Base-by-base conservation (phyloP, 345 rosid genomes). In the Heritiera fomes region DNA sequence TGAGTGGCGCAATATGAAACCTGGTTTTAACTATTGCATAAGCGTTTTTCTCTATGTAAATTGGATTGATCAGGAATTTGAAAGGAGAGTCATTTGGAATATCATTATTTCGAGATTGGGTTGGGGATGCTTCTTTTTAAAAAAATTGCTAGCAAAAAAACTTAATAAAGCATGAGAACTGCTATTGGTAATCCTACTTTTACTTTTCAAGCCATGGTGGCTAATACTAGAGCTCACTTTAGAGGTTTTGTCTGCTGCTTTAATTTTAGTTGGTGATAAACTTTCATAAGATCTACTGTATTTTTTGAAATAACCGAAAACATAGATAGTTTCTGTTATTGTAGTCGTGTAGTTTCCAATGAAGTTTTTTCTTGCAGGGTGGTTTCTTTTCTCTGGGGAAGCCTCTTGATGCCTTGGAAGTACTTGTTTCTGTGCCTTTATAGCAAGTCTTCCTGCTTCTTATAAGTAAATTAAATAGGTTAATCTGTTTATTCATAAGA, bases 331-430 rank as follows among this genome's bases (percentile, higher is more conserved):
- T 47, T 53, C 58, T 53, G 0, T 53, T 53, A 34, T 17, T 32
- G 45, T 49, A 14, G 12, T 50, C 32, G 68, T 62, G 47, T 63
- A 75, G 58, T 46, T 61, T 76, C 49, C 17, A 12, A n/a, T 74
- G n/a, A 23, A 38, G n/a, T 20, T 50, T 38, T 62, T 9, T 65
- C 52, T 18, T 65, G 73, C 45, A 63, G 2, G 38, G 14, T 20
- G 50, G 62, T 62, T 76, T 15, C 60, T 41, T 10, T 28, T 62
- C 10, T 38, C 43, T 32, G 49, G 45, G 18, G 63, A 38, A 38
- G 75, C 46, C 23, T 30, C 41, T 32, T 30, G 18, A 62, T 62
- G 18, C 40, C 66, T 30, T 62, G 41, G 66, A 30, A 62, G 71
- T 66, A 41, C 46, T 28, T 75, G 61, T 70, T 17, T 23, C 13